These are phyloP conservation scores for Rhizophagus clarus DNA, from an alignment of 192 early-diverging fungal genomes.

Conservation along the genomic window DNA sequence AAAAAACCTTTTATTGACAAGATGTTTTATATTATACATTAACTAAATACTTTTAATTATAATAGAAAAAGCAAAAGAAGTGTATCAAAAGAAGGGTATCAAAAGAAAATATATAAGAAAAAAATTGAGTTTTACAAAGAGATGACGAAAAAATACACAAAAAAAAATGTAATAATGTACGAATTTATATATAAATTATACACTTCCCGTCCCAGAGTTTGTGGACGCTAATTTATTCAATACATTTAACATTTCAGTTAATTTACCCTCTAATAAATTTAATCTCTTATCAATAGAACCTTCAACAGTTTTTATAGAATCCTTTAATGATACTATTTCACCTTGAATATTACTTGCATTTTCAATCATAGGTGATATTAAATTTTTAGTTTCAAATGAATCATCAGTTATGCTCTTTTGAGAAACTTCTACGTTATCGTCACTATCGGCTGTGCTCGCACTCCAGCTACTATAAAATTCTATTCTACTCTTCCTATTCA, in stretches of 20 bases:
- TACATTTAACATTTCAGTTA: not conserved
- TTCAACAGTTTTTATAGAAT: not conserved
- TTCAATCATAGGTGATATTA: not conserved
- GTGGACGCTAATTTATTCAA: conserved; percentile 10
- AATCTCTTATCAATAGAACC: not conserved
- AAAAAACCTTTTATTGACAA: too few species aligned
- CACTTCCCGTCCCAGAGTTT: not conserved
- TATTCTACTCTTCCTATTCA: not conserved
- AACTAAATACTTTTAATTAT: too few species aligned
- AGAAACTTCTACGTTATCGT: not conserved
- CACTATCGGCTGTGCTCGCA: not conserved
- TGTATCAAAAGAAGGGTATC: too few species aligned
- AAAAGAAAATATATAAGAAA: too few species aligned
- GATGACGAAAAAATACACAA: not conserved
- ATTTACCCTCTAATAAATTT: not conserved
- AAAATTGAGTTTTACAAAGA: too few species aligned
- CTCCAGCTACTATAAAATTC: not conserved
- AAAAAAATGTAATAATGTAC: too few species aligned
- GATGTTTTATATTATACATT: too few species aligned
- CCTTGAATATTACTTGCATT: not conserved
- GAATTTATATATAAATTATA: not conserved
- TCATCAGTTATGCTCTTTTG: not conserved
- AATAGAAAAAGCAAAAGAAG: too few species aligned
- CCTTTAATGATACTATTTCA: not conserved
- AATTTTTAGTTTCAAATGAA: not conserved